These are phyloP conservation scores for Bipolaris oryzae DNA, from an alignment of 2,329 filamentous ascomycete genomes.

Conservation along the genomic window DNA sequence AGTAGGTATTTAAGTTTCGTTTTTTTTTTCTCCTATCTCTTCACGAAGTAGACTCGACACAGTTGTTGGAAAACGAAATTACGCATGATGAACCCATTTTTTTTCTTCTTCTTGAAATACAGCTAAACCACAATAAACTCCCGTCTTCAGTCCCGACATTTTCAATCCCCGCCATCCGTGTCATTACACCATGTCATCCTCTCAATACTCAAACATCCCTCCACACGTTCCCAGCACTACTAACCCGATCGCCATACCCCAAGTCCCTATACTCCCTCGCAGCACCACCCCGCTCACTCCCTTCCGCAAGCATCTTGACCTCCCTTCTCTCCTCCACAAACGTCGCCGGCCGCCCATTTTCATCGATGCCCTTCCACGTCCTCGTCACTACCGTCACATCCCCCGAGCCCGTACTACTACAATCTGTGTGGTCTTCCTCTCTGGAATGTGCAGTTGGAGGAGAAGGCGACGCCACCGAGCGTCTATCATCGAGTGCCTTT, in stretches of 20 bases:
- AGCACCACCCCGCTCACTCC: conserved; percentile 12
- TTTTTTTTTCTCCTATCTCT: no score
- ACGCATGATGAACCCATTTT: background rate
- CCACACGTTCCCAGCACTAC: conserved; percentile 9
- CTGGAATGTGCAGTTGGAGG: conserved; percentile 10
- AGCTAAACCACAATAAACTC: no score
- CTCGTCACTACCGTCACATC: conserved; percentile 27
- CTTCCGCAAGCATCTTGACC: conserved; percentile 19
- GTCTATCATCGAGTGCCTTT: conserved; percentile 8
- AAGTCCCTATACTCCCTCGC: conserved; percentile 6
- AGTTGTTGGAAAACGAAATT: no score
- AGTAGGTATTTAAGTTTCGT: no score
- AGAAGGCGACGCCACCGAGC: conserved; percentile 16
- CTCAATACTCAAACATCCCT: conserved; percentile 12
- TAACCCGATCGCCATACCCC: conserved; percentile 1
- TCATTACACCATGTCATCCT: no score
- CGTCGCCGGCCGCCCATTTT: conserved; percentile 34
- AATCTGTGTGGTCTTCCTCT: conserved; percentile 30
- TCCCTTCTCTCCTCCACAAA: conserved; percentile 35
- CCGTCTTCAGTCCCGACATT: background rate
- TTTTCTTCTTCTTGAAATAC: background rate
- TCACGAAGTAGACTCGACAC: no score
- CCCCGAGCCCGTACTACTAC: conserved; percentile 28
- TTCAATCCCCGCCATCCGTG: background rate
- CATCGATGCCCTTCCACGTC: conserved; percentile 38